phyloP scores from a whole-genome alignment of 73 alveolate genomes.

The Symbiodinium pilosum region DNA sequence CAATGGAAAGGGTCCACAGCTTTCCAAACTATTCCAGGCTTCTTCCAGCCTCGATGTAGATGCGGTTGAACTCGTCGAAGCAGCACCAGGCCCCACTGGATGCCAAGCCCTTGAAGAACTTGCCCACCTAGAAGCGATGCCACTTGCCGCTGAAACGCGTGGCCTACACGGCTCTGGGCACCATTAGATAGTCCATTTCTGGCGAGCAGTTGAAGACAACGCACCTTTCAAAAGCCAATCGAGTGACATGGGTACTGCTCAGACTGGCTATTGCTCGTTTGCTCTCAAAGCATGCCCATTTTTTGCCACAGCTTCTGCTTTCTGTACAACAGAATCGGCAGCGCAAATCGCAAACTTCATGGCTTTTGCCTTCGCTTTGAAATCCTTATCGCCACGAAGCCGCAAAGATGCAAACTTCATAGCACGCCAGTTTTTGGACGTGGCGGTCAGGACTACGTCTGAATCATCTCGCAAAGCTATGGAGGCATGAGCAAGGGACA shows the following conservation, averaged over 20 bases:
- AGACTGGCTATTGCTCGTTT: background rate
- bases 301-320: background rate
- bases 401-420: background rate
- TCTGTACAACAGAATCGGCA: background rate
- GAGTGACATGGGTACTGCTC: no score
- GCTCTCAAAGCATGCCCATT: background rate
- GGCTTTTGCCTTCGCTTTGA: background rate
- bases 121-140: slow-evolving; percentile 96
- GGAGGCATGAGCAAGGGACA: slow-evolving; percentile 44
- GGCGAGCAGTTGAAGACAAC: slow-evolving; percentile 99
- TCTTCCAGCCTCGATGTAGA: slow-evolving; percentile 97
- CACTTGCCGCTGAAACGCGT: no score
- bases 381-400: background rate
- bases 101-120: slow-evolving; percentile 99
- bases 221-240: slow-evolving; percentile 96
- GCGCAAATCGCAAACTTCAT: background rate
- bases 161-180: slow-evolving; percentile 14
- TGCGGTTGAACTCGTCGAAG: slow-evolving; percentile 99
- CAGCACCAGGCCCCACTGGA: slow-evolving; percentile 99
- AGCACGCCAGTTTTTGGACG: background rate
- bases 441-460: background rate
- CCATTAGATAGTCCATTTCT: slow-evolving; percentile 99
- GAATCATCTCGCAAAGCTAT: slow-evolving; percentile 10
- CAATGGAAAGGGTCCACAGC: no score
- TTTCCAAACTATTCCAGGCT: no score